A percentile compares a stretch with the other conserved stretches of the same genome.
Conservation (phyloP, 306 rosid species). For the Parietaria judaica region DNA sequence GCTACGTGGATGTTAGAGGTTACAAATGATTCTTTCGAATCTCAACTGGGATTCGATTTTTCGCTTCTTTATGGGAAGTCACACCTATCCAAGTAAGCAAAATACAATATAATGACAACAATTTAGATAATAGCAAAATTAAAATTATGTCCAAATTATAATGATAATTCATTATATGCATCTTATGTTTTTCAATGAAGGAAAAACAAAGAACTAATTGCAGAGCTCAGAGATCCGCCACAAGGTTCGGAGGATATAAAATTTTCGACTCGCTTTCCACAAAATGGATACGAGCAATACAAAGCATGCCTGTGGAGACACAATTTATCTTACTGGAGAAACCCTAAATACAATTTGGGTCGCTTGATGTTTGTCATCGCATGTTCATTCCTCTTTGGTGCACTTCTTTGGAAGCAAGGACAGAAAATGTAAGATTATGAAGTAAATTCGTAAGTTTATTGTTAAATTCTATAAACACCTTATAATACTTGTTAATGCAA, state of each 20-base stretch:
- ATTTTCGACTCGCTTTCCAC: constrained; percentile 23
- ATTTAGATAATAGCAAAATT: neutral
- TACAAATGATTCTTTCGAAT: constrained; percentile 16
- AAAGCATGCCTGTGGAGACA: constrained; percentile 30
- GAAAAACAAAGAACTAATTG: constrained; percentile 16
- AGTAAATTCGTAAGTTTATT: neutral
- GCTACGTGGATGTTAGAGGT: constrained; percentile 37
- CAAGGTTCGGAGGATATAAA: constrained; percentile 9
- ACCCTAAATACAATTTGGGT: constrained; percentile 22
- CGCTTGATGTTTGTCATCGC: constrained; percentile 6
- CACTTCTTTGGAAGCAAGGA: constrained; percentile 29
- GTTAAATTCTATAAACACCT: too few relatives aligned
- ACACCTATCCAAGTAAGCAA: constrained; percentile 9
- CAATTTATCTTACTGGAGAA: constrained; percentile 29
- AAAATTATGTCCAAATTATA: neutral
- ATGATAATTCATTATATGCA: neutral
- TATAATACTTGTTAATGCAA: too few relatives aligned
- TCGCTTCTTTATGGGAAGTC: constrained; percentile 20
- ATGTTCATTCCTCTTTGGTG: constrained; percentile 24
- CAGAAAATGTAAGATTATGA: constrained; percentile 18
- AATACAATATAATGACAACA: neutral
- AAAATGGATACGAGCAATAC: constrained; percentile 28
- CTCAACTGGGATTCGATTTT: constrained; percentile 21
- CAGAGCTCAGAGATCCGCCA: constrained; percentile 14
- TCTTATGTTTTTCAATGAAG: neutral